Conservation (phyloP, 1,284 basidiomycete species). For the Sphaerobolus stellatus region DNA sequence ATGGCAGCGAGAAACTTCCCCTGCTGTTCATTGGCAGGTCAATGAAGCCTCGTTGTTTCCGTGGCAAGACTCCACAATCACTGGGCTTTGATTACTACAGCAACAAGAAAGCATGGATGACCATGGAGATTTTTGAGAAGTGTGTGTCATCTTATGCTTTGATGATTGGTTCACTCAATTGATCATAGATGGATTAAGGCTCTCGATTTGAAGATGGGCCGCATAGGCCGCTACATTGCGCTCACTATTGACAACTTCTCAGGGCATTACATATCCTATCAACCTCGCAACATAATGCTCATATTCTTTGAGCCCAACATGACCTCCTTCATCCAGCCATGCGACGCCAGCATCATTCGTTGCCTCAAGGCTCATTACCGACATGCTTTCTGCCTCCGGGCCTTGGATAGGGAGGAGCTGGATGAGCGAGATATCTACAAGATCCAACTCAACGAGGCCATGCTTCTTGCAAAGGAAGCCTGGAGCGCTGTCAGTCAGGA, state of each 20-base stretch:
- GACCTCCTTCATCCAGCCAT: slow-evolving; percentile 29
- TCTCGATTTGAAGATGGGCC: slow-evolving; percentile 29
- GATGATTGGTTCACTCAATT: slow-evolving; percentile 3
- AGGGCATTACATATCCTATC: slow-evolving; percentile 27
- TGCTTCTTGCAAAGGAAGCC: too few relatives aligned
- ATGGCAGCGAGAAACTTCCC: slow-evolving; percentile 29
- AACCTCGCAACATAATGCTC: slow-evolving; percentile 27
- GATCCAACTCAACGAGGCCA: too few relatives aligned
- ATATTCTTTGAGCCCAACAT: slow-evolving; percentile 32
- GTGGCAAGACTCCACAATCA: slow-evolving; percentile 18
- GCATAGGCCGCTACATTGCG: too few relatives aligned
- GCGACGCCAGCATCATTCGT: slow-evolving; percentile 34
- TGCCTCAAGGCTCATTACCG: slow-evolving; percentile 36
- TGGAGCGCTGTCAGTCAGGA: too few relatives aligned
- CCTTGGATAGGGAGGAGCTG: too few relatives aligned
- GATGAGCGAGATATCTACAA: too few relatives aligned
- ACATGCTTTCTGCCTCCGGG: slow-evolving; percentile 22
- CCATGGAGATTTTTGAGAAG: slow-evolving; percentile 31
- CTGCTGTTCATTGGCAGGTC: slow-evolving; percentile 36
- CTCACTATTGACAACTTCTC: too few relatives aligned
- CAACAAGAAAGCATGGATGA: too few relatives aligned
- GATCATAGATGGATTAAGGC: slow-evolving; percentile 22
- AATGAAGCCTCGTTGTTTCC: slow-evolving; percentile 30
- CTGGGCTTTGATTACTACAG: slow-evolving; percentile 36
- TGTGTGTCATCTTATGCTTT: too few relatives aligned